Evolutionary conservation across 371 early-diverging fungal genomes (phyloP).

Genomic region (Blakeslea trispora): DNA sequence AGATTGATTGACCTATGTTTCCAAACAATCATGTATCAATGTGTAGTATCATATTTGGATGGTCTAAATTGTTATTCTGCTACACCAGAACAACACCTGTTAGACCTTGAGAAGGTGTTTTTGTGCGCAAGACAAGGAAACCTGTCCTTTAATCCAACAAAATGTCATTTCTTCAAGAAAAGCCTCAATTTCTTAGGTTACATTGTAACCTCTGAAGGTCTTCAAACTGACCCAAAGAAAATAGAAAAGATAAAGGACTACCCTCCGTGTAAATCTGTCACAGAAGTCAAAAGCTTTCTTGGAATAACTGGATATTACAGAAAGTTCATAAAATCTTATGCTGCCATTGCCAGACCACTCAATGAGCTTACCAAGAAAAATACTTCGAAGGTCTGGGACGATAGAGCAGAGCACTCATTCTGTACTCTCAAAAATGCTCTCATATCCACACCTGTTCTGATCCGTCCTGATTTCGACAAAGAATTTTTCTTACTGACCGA

Average conservation of each 20-base stretch:
- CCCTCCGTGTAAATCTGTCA: constrained; percentile 1
- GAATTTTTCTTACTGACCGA: constrained; percentile 2
- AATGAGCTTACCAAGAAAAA: constrained; percentile 4
- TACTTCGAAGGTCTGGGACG: neutral
- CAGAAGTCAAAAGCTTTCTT: constrained; percentile 2
- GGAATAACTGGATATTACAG: constrained; percentile 7
- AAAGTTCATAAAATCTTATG: neutral
- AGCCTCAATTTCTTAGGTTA: constrained; percentile 8
- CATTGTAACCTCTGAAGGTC: constrained; percentile 2
- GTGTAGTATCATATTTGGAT: constrained; percentile 5
- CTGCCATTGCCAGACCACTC: constrained; percentile 1
- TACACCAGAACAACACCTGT: neutral
- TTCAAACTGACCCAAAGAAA: constrained; percentile 7
- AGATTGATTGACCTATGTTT: constrained; percentile 36
- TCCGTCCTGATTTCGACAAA: constrained; percentile 6
- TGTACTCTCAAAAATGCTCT: neutral
- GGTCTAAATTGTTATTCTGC: constrained; percentile 1
- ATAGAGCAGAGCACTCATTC: neutral
- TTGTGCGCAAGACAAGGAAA: neutral
- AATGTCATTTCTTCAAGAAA: constrained; percentile 8
- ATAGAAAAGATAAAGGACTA: constrained; percentile 4
- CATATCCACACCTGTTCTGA: neutral
- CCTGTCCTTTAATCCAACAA: neutral
- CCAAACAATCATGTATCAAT: constrained; percentile 11
- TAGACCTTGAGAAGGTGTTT: constrained; percentile 1